Percentiles rank a stretch among this genome's conserved stretches.
These are phyloP conservation scores for Penicillium sclerotiorum DNA, from an alignment of 2,329 filamentous ascomycete species.

Conservation along the genomic window DNA sequence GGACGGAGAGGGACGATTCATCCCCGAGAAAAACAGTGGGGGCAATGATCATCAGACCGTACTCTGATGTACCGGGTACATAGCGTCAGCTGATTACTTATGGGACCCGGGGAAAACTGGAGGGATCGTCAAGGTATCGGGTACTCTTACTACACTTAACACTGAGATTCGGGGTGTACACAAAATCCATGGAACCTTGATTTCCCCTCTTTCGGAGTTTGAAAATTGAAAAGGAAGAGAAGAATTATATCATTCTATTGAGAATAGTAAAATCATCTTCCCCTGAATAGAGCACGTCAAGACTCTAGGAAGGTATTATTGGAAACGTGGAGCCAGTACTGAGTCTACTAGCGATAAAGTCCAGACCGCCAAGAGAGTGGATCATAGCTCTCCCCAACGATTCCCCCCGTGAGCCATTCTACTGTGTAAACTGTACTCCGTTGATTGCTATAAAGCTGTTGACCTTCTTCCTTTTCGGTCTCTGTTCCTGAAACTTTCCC, in stretches of 20 bases:
- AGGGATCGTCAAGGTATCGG: conserved; percentile 4
- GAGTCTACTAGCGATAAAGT: conserved; percentile 22
- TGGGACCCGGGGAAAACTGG: conserved; percentile 22
- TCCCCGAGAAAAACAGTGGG: background rate
- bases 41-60: conserved; percentile 12
- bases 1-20: background rate
- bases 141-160: conserved; percentile 1
- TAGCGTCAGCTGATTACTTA: conserved; percentile 13
- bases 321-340: conserved; percentile 14
- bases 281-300: conserved; percentile 21
- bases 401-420: conserved; percentile 10
- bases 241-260: background rate
- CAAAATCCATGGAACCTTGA: background rate
- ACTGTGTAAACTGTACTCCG: background rate
- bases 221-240: background rate
- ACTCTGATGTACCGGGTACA: conserved; percentile 19
- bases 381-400: conserved; percentile 31
- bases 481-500: background rate
- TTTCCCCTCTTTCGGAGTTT: too few species aligned
- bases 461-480: conserved; percentile 1
- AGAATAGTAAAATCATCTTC: background rate
- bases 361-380: conserved; percentile 27
- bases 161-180: background rate
- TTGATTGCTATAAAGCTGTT: background rate
- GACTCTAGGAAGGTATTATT: conserved; percentile 6